Evolutionary conservation across 495 filamentous ascomycete genomes (phyloP), one percentile per base, ranked within the genome.

Genomic region (Trichoderma erinaceum): DNA sequence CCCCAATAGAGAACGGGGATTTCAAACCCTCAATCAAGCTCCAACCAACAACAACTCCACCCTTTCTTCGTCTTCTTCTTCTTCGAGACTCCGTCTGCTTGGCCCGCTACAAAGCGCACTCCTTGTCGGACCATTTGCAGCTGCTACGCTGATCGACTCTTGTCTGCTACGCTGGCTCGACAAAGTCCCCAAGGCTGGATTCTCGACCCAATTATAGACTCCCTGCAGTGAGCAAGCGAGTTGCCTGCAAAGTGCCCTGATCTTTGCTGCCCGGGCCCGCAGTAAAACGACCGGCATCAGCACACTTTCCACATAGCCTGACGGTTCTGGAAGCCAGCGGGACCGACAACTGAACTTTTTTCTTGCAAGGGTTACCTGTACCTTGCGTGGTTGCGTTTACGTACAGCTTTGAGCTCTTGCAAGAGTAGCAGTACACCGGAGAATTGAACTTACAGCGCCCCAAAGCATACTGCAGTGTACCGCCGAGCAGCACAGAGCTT

Each of bases 41-140:
- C 35, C 35, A 38, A 38, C 35, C 35, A 38, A 38, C 35, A 38
- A 38, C 35, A 29, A 29, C 35, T 7, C 35, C 35, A 3, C 35
- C 35, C 35, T 5, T 25, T 21, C n/a, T n/a, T n/a, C n/a, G n/a
- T n/a, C n/a, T 56, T 56, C n/a, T 52, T 8, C 25, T 56, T 56
- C 50, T n/a, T 10, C 35, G 0, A 38, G 35, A 38, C 3, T 38
- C 4, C 35, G 7, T 16, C 25, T 61, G 23, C 25, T 61, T 61
- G 56, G 25, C 56, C 56, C 56, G 56, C 13, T 27, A 13, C 56
- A 61, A 61, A 61, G 56, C 56, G 56, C 56, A 27, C 27, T 61
- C 56, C 56, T 7, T 18, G 56, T 61, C 56, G 23, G 44, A 48
- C 27, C 56, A 13, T 23, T 32, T 27, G 56, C 56, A 32, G 56